A percentile compares a stretch with the other conserved stretches of the same genome.
Conservation (phyloP, 768 basidiomycete genomes). For the Baorangia bicolor region DNA sequence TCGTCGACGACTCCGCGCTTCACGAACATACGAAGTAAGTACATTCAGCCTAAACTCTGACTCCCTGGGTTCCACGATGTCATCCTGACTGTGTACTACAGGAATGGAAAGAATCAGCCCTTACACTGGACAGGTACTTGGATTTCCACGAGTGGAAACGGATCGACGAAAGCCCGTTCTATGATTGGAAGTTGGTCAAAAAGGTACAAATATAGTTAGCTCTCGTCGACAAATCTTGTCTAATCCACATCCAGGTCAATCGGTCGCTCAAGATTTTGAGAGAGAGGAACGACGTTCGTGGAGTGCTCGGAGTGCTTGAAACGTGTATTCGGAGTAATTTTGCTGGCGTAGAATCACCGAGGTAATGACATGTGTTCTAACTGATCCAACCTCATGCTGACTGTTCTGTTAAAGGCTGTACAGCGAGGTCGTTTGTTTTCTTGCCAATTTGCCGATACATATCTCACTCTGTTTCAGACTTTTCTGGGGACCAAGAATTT, state of each 20-base stretch:
- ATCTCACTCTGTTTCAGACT: constrained; percentile 51
- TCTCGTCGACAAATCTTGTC: neutral
- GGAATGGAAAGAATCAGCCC: constrained; percentile 89
- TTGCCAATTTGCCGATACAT: neutral
- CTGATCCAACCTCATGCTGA: constrained; percentile 1
- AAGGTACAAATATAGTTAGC: constrained; percentile 45
- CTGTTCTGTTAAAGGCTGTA: constrained; percentile 59
- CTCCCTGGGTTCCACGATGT: neutral
- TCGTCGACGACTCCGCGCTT: constrained; percentile 69
- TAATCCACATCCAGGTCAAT: constrained; percentile 51
- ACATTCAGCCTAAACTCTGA: neutral
- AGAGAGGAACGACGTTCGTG: constrained; percentile 77
- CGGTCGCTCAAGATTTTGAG: constrained; percentile 70
- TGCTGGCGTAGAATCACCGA: constrained; percentile 85
- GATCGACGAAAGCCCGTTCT: constrained; percentile 83
- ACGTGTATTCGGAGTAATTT: constrained; percentile 91
- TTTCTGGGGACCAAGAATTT: constrained; percentile 89
- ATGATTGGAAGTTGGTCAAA: constrained; percentile 85
- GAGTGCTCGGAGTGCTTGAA: constrained; percentile 85
- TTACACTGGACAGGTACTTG: constrained; percentile 75
- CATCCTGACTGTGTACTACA: constrained; percentile 23
- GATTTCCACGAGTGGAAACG: constrained; percentile 90
- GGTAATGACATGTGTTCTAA: constrained; percentile 37
- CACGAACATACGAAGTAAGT: constrained; percentile 69
- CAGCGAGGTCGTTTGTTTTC: constrained; percentile 58